Conservation (phyloP, 768 basidiomycete species). For the Fibroporia radiculosa region DNA sequence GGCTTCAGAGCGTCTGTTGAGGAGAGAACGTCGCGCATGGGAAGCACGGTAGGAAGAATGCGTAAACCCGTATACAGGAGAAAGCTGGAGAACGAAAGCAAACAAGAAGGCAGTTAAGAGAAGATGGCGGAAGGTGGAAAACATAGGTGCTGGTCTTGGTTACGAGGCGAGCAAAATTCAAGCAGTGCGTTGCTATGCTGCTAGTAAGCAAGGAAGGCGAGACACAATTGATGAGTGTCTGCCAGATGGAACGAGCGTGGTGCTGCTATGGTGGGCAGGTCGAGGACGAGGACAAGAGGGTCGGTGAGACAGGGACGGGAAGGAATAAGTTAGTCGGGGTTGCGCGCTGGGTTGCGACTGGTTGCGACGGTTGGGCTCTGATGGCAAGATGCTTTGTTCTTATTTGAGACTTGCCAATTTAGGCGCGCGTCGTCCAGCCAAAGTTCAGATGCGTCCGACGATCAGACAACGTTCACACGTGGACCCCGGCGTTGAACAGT, state of each 20-base stretch:
- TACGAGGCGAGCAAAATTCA: slow-evolving; percentile 24
- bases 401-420: too few species aligned
- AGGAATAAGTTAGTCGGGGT: slow-evolving; percentile 16
- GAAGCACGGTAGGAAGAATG: slow-evolving; percentile 33
- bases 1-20: slow-evolving; percentile 15
- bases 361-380: too few species aligned
- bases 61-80: slow-evolving; percentile 17
- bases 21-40: slow-evolving; percentile 27
- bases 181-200: slow-evolving; percentile 22
- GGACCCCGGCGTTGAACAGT: too few species aligned
- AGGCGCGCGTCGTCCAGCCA: too few species aligned
- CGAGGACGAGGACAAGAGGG: slow-evolving; percentile 4
- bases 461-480: too few species aligned
- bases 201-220: slow-evolving; percentile 25
- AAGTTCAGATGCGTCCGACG: too few species aligned
- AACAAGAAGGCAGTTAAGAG: slow-evolving; percentile 15
- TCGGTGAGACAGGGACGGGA: slow-evolving; percentile 3
- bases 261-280: slow-evolving; percentile 21
- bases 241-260: slow-evolving; percentile 36
- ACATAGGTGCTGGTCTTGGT: slow-evolving; percentile 5
- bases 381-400: slow-evolving; percentile 2
- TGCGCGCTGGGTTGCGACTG: too few species aligned
- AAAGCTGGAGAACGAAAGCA: slow-evolving; percentile 19
- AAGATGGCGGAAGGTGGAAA: slow-evolving; percentile 6
- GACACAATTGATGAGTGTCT: slow-evolving; percentile 18